Conservation (phyloP, 2,329 filamentous ascomycete genomes). For the Penicillium brasilianum region DNA sequence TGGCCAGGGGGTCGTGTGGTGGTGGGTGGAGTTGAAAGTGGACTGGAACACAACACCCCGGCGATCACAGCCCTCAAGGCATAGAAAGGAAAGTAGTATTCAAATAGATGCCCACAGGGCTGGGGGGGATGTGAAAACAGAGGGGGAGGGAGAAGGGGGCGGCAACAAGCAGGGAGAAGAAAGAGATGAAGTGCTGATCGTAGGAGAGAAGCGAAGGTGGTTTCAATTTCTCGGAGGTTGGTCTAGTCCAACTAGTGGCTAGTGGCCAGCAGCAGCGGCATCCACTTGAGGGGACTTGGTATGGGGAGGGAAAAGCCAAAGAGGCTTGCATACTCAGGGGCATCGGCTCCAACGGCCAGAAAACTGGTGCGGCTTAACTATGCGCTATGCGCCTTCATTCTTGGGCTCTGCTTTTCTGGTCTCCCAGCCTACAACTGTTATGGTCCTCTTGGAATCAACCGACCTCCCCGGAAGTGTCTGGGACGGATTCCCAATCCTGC, state of each 20-base stretch:
- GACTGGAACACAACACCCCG: constrained; percentile 12
- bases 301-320: constrained; percentile 10
- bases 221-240: constrained; percentile 27
- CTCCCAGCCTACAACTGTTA: constrained; percentile 22
- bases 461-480: neutral
- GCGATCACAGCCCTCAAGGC: constrained; percentile 17
- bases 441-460: constrained; percentile 1
- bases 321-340: constrained; percentile 30
- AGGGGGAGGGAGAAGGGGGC: constrained; percentile 22
- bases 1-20: constrained; percentile 17
- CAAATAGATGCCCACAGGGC: constrained; percentile 16
- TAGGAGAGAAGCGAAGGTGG: constrained; percentile 18
- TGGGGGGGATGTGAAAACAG: constrained; percentile 19
- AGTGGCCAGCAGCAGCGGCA: constrained; percentile 16
- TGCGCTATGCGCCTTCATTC: constrained; percentile 17
- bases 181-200: constrained; percentile 9
- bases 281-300: constrained; percentile 3
- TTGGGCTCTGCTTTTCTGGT: constrained; percentile 7
- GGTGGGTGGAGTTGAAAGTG: constrained; percentile 1
- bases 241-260: constrained; percentile 22
- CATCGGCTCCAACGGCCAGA: constrained; percentile 21
- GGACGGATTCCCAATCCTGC: neutral
- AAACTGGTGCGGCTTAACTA: constrained; percentile 1
- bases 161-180: constrained; percentile 10
- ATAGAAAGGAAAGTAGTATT: constrained; percentile 19